Percentiles rank a stretch among this genome's conserved stretches.
phyloP scores from a whole-genome alignment of 2,329 filamentous ascomycete species.

The Alternaria triticina region DNA sequence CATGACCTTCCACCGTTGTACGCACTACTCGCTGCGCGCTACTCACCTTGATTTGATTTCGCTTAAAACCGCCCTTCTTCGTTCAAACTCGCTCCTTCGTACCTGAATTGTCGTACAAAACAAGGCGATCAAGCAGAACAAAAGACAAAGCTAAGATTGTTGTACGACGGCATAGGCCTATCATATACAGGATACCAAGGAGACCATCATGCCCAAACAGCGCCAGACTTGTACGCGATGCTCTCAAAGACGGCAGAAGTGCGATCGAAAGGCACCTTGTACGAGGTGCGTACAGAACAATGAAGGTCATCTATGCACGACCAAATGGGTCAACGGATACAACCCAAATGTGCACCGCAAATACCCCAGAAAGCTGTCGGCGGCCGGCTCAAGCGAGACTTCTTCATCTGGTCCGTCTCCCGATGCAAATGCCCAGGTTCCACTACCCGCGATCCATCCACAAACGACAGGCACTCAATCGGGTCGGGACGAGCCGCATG shows the following conservation, averaged over 20 bases:
- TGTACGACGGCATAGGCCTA: not conserved
- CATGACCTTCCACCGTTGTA: not conserved
- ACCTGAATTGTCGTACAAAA: not conserved
- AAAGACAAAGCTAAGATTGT: not conserved
- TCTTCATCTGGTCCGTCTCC: conserved; percentile 6
- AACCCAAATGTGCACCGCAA: conserved; percentile 41
- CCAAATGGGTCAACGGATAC: conserved; percentile 42
- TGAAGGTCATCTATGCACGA: conserved; percentile 42
- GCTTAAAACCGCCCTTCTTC: not conserved
- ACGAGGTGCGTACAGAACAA: conserved; percentile 40
- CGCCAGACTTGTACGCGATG: conserved; percentile 41
- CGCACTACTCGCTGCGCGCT: conserved; percentile 3
- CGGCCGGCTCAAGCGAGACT: conserved; percentile 11
- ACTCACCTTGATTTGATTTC: not conserved
- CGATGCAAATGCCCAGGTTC: conserved; percentile 2
- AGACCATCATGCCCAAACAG: conserved; percentile 37
- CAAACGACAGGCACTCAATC: not conserved
- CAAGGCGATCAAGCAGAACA: not conserved
- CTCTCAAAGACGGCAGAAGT: conserved; percentile 39
- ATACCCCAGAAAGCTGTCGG: conserved; percentile 23
- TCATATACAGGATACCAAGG: not conserved
- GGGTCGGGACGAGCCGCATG: conserved; percentile 5
- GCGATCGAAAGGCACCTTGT: conserved; percentile 37
- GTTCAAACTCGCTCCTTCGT: not conserved
- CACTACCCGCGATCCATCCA: not conserved